A percentile compares a stretch with the other conserved stretches of the same genome.
These are phyloP conservation scores for Stephania cephalantha DNA, from an alignment of 164 flowering plant species.

Conservation along the genomic window DNA sequence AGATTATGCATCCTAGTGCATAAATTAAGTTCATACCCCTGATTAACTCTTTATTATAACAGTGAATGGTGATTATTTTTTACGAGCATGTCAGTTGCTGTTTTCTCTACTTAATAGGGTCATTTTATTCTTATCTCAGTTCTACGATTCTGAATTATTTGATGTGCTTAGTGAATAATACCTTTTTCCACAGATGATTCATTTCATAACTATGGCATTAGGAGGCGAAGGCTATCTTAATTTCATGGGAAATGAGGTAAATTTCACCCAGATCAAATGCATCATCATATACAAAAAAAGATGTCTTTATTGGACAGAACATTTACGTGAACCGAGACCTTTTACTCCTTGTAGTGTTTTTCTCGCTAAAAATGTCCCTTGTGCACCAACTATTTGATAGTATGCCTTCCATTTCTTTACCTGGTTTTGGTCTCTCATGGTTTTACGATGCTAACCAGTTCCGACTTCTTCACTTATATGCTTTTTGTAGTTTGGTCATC, in stretches of 20 bases:
- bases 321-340: neutral
- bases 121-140: neutral
- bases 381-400: neutral
- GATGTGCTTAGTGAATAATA: neutral
- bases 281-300: neutral
- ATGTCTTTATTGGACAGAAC: neutral
- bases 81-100: neutral
- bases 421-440: neutral
- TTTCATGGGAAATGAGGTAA: conserved; percentile 99
- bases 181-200: conserved; percentile 75
- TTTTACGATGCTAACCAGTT: neutral
- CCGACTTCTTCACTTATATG: conserved; percentile 10
- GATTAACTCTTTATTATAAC: neutral
- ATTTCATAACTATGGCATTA: conserved; percentile 88
- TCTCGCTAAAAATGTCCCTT: neutral
- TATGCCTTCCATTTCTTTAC: neutral
- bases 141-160: neutral
- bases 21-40: neutral
- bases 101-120: neutral
- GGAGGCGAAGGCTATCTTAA: conserved; percentile 98
- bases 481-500: conserved; percentile 85
- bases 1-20: neutral
- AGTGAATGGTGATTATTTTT: neutral
- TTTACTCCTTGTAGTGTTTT: neutral
- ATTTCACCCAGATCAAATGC: neutral